Percentiles rank a stretch among this genome's conserved stretches.
phyloP scores from a whole-genome alignment of 2,329 filamentous ascomycete genomes.

The Mariannaea sp. region DNA sequence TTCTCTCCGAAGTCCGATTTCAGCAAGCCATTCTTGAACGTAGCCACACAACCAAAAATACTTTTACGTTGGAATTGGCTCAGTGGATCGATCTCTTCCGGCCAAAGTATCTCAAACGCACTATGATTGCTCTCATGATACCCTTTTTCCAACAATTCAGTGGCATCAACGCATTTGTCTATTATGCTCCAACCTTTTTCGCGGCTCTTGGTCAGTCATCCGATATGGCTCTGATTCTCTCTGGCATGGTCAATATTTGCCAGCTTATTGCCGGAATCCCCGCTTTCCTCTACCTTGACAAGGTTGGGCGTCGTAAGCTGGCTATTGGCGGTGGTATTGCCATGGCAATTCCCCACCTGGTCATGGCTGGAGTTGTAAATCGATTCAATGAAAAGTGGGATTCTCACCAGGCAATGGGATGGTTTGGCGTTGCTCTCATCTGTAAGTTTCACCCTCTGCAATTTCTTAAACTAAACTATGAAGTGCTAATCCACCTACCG shows the following conservation, averaged over 20 bases:
- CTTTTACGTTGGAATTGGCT: conserved; percentile 49
- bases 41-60: conserved; percentile 29
- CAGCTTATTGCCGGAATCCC: conserved; percentile 40
- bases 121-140: conserved; percentile 31
- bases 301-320: conserved; percentile 37
- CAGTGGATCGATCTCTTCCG: conserved; percentile 55
- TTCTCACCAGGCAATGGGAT: conserved; percentile 19
- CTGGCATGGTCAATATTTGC: conserved; percentile 43
- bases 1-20: conserved; percentile 54
- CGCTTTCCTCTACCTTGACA: conserved; percentile 40
- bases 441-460: conserved; percentile 13
- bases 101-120: conserved; percentile 49
- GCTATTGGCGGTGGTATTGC: conserved; percentile 28
- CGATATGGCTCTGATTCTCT: conserved; percentile 40
- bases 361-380: conserved; percentile 26
- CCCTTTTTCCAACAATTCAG: conserved; percentile 36
- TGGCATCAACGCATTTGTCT: conserved; percentile 33
- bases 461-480: background rate
- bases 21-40: conserved; percentile 39
- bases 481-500: background rate
- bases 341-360: conserved; percentile 26
- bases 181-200: conserved; percentile 38
- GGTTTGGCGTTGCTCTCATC: conserved; percentile 25
- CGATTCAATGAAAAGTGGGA: conserved; percentile 26
- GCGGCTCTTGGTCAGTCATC: conserved; percentile 34